These are phyloP conservation scores for Parietichytrium sp. DNA, from an alignment of 108 stramenopile species.

Conservation along the genomic window DNA sequence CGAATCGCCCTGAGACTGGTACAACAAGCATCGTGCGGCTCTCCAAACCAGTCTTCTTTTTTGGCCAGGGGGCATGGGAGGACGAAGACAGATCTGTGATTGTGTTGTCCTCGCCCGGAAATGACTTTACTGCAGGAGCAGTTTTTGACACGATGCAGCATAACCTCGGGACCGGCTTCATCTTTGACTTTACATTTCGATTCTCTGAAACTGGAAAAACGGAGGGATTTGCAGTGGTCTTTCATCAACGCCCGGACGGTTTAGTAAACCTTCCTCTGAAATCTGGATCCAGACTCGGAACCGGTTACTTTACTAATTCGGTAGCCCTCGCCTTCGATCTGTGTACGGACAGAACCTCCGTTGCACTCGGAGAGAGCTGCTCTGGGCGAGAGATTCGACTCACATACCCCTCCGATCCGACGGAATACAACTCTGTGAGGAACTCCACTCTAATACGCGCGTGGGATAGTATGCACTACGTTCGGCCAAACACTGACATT, in stretches of 20 bases:
- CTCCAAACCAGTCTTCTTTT: no score
- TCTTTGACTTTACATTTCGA: not conserved
- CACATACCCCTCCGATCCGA: not conserved
- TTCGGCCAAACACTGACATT: not conserved
- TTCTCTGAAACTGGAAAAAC: not conserved
- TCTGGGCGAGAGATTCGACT: not conserved
- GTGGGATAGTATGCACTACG: not conserved
- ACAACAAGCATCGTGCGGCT: no score
- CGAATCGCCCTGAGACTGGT: no score
- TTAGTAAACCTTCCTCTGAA: not conserved
- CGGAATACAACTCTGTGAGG: not conserved
- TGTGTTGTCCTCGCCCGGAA: no score
- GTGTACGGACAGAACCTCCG: not conserved
- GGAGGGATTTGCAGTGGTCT: conserved; percentile 7
- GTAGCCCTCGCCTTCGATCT: conserved; percentile 12
- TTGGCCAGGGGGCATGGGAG: no score
- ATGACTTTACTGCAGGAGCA: no score
- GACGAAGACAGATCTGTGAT: no score
- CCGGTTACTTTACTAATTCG: not conserved
- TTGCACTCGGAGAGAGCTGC: not conserved
- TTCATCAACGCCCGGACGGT: not conserved
- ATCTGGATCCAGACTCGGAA: not conserved
- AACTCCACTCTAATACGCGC: not conserved
- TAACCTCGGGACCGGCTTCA: conserved; percentile 23
- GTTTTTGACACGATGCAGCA: not conserved